These are phyloP conservation scores for Adenanthera pavonina DNA, from an alignment of 306 rosid genomes.

Conservation along the genomic window DNA sequence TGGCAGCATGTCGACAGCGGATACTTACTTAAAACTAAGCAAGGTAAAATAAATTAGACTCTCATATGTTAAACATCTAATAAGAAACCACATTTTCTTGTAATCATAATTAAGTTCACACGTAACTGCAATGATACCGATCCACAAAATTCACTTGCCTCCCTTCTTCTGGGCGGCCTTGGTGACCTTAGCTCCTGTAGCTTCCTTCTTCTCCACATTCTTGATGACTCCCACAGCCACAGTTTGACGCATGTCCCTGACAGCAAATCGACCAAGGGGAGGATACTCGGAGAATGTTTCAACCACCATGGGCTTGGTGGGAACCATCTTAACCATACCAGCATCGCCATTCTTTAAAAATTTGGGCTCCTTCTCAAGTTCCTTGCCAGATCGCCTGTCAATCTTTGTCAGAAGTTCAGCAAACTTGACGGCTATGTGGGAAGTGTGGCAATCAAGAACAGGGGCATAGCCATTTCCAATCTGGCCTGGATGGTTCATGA, in stretches of 20 bases:
- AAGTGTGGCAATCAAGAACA: constrained; percentile 65
- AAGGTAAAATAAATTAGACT: constrained; percentile 2
- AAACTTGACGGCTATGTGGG: constrained; percentile 65
- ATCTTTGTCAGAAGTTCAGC: constrained; percentile 61
- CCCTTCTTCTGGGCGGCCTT: constrained; percentile 52
- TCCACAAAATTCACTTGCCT: constrained; percentile 34
- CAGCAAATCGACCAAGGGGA: constrained; percentile 65
- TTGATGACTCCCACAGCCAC: too few species aligned
- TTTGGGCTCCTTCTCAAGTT: constrained; percentile 52
- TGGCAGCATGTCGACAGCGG: too few species aligned
- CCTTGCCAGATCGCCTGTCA: constrained; percentile 59
- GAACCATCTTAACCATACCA: constrained; percentile 47
- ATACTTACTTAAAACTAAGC: not conserved
- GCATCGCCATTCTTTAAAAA: constrained; percentile 57
- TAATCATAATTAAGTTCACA: not conserved
- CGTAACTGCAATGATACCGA: not conserved
- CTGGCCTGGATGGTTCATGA: too few species aligned
- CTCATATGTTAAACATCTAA: not conserved
- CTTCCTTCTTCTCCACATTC: constrained; percentile 45
- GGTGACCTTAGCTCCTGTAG: constrained; percentile 50
- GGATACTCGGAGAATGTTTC: constrained; percentile 52
- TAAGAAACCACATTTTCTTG: not conserved
- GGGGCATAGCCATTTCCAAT: constrained; percentile 28
- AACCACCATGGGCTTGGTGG: constrained; percentile 56
- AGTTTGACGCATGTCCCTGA: constrained; percentile 36